Evolutionary conservation across 2,329 filamentous ascomycete genomes (phyloP), one percentile per base, ranked within the genome.

Genomic region (Colletotrichum sp.): DNA sequence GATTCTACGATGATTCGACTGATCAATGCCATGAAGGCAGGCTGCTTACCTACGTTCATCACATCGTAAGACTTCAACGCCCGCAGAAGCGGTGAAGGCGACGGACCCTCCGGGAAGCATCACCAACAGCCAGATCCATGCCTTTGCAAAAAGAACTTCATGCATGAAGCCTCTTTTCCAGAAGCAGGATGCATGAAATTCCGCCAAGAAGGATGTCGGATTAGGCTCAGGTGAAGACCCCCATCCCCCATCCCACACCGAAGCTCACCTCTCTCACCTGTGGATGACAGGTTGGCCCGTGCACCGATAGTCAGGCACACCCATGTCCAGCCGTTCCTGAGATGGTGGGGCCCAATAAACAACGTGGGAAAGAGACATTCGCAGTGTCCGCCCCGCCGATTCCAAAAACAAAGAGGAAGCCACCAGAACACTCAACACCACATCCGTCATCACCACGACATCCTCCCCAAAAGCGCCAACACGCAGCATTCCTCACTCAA

Each of bases 311-410:
- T 8, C 16, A 64, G 32, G 61, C 32, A 48, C 30, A 30, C 61
- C 61, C 61, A 27, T 64, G 55, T 22, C 15, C 6, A 39, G 22
- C 27, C n/a, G 65, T 57, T 64, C 36, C 59, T 74, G 44, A 59
- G 15, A 32, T 34, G 19, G 68, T 16, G 69, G 73, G 73, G 64
- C 27, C 19, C n/a, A 11, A 34, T 57, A 73, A 44, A 65, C 74
- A 73, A 75, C 64, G 73, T 68, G 64, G 34, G 44, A 66, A 25
- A 55, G 28, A 74, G 66, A 70, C 66, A 61, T 52, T 34, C 9
- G 52, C 15, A 30, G 8, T 25, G 25, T 25, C 15, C 11, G 15
- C 28, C 71, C 27, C 19, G 27, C n/a, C 30, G 15, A 22, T 19
- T 48, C 22, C 71, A 13, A n/a, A 67, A 73, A 32, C 30, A 68